Conservation (phyloP, 805 yeast species). For the Suhomyces faveliae region DNA sequence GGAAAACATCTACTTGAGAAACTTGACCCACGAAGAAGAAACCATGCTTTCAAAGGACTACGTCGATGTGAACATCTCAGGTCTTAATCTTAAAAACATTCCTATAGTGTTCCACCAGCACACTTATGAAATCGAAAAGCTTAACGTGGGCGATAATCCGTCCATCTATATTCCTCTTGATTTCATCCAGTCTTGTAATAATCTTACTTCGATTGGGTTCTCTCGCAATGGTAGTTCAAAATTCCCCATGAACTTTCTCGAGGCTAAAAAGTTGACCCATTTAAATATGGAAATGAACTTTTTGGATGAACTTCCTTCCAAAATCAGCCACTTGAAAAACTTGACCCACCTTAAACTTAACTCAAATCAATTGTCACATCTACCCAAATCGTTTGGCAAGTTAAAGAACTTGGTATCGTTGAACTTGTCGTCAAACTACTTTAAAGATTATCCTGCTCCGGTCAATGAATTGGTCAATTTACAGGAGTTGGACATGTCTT, state of each 20-base stretch:
- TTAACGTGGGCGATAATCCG: slow-evolving; percentile 85
- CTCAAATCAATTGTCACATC: slow-evolving; percentile 64
- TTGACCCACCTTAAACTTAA: slow-evolving; percentile 63
- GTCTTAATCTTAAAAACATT: slow-evolving; percentile 75
- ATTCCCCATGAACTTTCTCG: slow-evolving; percentile 72
- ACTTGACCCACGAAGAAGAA: slow-evolving; percentile 67
- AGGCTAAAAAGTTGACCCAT: slow-evolving; percentile 62
- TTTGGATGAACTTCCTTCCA: slow-evolving; percentile 58
- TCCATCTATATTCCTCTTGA: slow-evolving; percentile 80
- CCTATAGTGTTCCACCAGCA: slow-evolving; percentile 80
- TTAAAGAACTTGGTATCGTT: slow-evolving; percentile 55
- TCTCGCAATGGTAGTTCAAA: slow-evolving; percentile 69
- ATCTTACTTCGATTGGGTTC: slow-evolving; percentile 64
- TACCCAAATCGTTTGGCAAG: slow-evolving; percentile 62
- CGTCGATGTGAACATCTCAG: slow-evolving; percentile 68
- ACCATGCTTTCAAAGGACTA: slow-evolving; percentile 62
- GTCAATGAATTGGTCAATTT: slow-evolving; percentile 59
- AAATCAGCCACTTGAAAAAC: slow-evolving; percentile 52
- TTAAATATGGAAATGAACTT: slow-evolving; percentile 79
- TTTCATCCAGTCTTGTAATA: slow-evolving; percentile 79
- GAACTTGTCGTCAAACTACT: slow-evolving; percentile 77
- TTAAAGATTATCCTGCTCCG: slow-evolving; percentile 61
- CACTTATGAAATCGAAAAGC: slow-evolving; percentile 73
- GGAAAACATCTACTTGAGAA: slow-evolving; percentile 59
- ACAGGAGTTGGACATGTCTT: slow-evolving; percentile 72